A percentile compares a stretch with the other conserved stretches of the same genome.
phyloP scores from a whole-genome alignment of 2,329 filamentous ascomycete species.

The Paraphoma sp. region DNA sequence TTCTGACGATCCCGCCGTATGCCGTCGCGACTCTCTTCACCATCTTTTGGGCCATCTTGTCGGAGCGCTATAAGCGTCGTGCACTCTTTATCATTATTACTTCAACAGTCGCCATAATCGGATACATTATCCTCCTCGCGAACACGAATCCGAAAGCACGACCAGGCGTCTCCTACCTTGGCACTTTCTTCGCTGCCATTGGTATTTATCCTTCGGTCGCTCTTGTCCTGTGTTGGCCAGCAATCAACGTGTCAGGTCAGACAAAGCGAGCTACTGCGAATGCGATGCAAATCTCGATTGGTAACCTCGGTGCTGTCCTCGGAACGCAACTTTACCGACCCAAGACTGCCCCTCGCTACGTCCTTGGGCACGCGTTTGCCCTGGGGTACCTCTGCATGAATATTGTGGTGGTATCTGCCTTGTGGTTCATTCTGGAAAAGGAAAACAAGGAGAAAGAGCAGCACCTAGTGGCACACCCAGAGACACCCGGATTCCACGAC shows the following conservation, averaged over 20 bases:
- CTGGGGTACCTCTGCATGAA: slow-evolving; percentile 44
- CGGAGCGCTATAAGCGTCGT: slow-evolving; percentile 40
- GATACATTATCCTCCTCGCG: slow-evolving; percentile 48
- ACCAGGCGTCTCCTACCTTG: slow-evolving; percentile 47
- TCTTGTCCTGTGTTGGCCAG: slow-evolving; percentile 56
- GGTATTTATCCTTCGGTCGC: slow-evolving; percentile 50
- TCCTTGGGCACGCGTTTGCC: slow-evolving; percentile 45
- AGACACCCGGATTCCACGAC: slow-evolving; percentile 38
- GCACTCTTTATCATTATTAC: slow-evolving; percentile 46
- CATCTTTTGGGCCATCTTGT: slow-evolving; percentile 42
- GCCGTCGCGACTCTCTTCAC: slow-evolving; percentile 47
- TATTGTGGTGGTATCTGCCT: slow-evolving; percentile 34
- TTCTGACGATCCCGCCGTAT: slow-evolving; percentile 56
- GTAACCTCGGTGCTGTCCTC: slow-evolving; percentile 54
- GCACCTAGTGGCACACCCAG: slow-evolving; percentile 29
- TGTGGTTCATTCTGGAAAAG: slow-evolving; percentile 40
- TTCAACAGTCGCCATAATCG: slow-evolving; percentile 40
- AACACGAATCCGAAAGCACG: slow-evolving; percentile 38
- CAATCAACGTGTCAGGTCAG: slow-evolving; percentile 61
- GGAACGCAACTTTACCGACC: slow-evolving; percentile 48
- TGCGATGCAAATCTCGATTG: slow-evolving; percentile 58
- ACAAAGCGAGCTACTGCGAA: slow-evolving; percentile 61
- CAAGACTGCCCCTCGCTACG: slow-evolving; percentile 41
- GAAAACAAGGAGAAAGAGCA: slow-evolving; percentile 42
- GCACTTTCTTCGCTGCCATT: slow-evolving; percentile 47